These are phyloP conservation scores for Tulasnella sp. DNA, from an alignment of 768 basidiomycete genomes.

Conservation along the genomic window DNA sequence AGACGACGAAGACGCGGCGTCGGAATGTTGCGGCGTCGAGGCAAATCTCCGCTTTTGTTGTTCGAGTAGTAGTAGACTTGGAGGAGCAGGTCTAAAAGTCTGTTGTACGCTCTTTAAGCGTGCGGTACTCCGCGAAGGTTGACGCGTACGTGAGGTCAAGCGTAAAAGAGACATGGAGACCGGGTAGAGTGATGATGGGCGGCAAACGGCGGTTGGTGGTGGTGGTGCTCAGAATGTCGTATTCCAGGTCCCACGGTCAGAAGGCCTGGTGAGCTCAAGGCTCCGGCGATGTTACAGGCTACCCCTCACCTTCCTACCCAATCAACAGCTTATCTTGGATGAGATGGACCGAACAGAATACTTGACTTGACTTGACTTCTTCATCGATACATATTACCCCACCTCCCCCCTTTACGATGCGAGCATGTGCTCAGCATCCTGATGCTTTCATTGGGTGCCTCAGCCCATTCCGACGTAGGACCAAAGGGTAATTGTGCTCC, in stretches of 20 bases:
- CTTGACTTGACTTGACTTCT: conserved; percentile 4
- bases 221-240: not conserved
- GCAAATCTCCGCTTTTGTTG: not conserved
- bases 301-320: not conserved
- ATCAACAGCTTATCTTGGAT: conserved; percentile 1
- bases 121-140: not conserved
- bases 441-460: not conserved
- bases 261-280: not conserved
- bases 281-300: not conserved
- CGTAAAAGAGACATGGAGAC: not conserved
- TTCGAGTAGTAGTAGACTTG: not conserved
- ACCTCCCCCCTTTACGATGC: not conserved
- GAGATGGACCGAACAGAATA: conserved; percentile 1
- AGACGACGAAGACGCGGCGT: not conserved
- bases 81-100: not conserved
- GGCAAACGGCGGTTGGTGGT: not conserved
- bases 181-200: not conserved
- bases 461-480: not conserved
- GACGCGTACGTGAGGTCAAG: not conserved
- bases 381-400: not conserved
- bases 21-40: not conserved
- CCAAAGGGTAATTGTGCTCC: not conserved
- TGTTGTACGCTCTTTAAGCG: not conserved
- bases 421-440: not conserved
- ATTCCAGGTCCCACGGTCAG: not conserved